Conservation (phyloP, 2,329 filamentous ascomycete genomes). For the Scolecobasidium constrictum region DNA sequence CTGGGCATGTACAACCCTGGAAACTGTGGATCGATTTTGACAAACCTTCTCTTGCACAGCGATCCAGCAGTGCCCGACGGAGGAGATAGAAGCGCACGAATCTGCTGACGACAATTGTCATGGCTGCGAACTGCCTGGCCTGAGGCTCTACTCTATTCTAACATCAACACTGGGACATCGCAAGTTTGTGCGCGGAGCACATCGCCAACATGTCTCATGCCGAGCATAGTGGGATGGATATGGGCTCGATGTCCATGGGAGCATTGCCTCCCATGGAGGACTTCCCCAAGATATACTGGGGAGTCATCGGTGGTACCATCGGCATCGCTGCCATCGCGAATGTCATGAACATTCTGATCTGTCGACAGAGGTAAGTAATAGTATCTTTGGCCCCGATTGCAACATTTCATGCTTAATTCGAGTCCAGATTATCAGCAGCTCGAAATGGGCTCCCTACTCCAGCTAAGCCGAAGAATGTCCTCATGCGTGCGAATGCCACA, state of each 20-base stretch:
- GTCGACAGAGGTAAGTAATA: constrained; percentile 34
- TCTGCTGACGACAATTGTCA: too few species aligned
- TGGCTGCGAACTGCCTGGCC: too few species aligned
- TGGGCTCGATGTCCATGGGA: constrained; percentile 32
- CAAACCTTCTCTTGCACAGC: too few species aligned
- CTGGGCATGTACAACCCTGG: too few species aligned
- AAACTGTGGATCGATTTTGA: too few species aligned
- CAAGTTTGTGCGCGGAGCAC: too few species aligned
- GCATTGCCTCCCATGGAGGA: constrained; percentile 32
- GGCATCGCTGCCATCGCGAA: constrained; percentile 33
- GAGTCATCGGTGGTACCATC: constrained; percentile 35
- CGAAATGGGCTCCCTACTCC: constrained; percentile 29
- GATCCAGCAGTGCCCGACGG: too few species aligned
- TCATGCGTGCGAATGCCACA: constrained; percentile 40
- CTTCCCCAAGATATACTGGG: constrained; percentile 44
- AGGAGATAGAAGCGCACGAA: too few species aligned
- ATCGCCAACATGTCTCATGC: constrained; percentile 19
- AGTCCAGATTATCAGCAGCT: constrained; percentile 33
- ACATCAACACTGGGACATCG: too few species aligned
- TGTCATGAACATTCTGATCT: constrained; percentile 36
- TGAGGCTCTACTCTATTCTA: too few species aligned
- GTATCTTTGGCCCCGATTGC: constrained; percentile 2
- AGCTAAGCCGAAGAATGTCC: constrained; percentile 41
- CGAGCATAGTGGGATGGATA: constrained; percentile 15
- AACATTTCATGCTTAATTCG: neutral